Percentiles rank a stretch among this genome's conserved stretches.
phyloP scores from a whole-genome alignment of 139 green algal species.

The Chlamydomonas asymmetrica region DNA sequence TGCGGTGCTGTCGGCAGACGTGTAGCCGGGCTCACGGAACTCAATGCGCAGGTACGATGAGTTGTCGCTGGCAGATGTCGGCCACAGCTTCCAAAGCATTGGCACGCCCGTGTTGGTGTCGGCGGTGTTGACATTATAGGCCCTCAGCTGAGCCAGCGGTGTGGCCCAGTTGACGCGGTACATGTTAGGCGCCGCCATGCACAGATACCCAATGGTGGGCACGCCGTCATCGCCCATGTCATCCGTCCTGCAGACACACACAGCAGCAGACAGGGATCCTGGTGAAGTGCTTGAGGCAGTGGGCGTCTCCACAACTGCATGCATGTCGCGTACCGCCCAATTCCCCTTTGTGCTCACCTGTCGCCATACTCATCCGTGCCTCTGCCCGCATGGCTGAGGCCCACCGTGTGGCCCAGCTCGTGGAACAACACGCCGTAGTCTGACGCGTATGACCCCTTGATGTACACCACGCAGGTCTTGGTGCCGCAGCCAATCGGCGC shows the following conservation, averaged over 20 bases:
- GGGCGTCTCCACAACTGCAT: not conserved
- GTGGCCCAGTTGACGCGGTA: constrained; percentile 6
- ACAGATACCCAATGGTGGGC: constrained; percentile 8
- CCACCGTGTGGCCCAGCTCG: constrained; percentile 28
- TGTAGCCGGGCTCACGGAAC: not conserved
- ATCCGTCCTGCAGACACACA: constrained; percentile 9
- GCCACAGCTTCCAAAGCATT: not conserved
- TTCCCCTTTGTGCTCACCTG: not conserved
- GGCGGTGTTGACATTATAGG: too few species aligned
- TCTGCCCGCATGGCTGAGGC: constrained; percentile 15
- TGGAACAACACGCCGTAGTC: constrained; percentile 10
- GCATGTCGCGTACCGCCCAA: not conserved
- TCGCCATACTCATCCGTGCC: constrained; percentile 2
- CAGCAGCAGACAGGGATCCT: too few species aligned
- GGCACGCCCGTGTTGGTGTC: not conserved
- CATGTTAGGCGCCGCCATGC: constrained; percentile 16
- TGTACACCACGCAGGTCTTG: constrained; percentile 7
- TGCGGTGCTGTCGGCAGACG: constrained; percentile 8
- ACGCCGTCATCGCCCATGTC: constrained; percentile 10
- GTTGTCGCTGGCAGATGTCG: not conserved
- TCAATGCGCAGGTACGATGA: constrained; percentile 7
- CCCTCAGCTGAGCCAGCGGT: too few species aligned
- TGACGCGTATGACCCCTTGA: not conserved
- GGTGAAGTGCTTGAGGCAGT: not conserved
- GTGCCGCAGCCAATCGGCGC: constrained; percentile 12